phyloP scores from a whole-genome alignment of 345 rosid species.

The Clarkia xantiana region DNA sequence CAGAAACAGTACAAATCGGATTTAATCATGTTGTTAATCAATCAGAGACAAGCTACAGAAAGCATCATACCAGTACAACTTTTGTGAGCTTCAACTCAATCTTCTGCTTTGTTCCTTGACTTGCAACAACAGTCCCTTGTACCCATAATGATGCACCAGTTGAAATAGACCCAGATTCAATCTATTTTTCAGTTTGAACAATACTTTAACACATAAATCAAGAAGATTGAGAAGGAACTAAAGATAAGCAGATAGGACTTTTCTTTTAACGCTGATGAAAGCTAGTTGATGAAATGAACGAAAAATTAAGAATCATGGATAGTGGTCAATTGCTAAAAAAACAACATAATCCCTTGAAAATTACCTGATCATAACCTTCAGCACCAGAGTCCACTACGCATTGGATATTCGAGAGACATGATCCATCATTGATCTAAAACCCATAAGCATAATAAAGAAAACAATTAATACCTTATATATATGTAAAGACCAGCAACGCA shows the following conservation, averaged over 20 bases:
- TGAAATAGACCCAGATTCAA: conserved; percentile 63
- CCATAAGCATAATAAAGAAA: background rate
- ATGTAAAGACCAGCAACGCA: background rate
- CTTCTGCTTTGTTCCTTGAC: conserved; percentile 91
- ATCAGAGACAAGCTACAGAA: background rate
- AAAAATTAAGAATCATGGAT: background rate
- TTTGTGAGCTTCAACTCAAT: conserved; percentile 78
- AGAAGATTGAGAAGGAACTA: too few species aligned
- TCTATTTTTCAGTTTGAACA: conserved; percentile 18
- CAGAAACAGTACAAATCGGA: background rate
- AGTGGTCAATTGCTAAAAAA: background rate
- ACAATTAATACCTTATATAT: background rate
- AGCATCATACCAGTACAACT: conserved; percentile 46
- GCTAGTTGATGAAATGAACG: background rate
- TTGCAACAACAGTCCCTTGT: conserved; percentile 65
- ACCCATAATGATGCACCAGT: conserved; percentile 82
- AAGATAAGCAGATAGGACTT: background rate
- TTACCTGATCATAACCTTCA: conserved; percentile 87
- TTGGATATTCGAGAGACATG: conserved; percentile 93
- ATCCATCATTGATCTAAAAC: conserved; percentile 76
- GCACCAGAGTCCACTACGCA: conserved; percentile 72
- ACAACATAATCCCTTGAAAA: background rate
- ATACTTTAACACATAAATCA: too few species aligned
- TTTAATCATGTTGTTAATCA: background rate
- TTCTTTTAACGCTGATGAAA: background rate